These are phyloP conservation scores for Phycomyces nitens DNA, from an alignment of 192 early-diverging fungal species.

Conservation along the genomic window DNA sequence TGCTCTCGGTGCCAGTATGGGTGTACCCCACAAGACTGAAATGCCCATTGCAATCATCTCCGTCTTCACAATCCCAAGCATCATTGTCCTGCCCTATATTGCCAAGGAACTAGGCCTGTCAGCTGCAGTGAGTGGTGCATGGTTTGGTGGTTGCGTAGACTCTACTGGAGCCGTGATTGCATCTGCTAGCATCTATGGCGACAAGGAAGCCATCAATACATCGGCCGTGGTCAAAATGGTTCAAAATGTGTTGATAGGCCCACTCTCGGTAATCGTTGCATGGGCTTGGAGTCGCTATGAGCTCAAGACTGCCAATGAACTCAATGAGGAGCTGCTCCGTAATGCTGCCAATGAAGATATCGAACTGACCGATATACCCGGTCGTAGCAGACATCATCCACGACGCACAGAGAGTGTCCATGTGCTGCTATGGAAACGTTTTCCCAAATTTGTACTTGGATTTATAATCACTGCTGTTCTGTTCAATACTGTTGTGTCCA, in stretches of 20 bases:
- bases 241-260: slow-evolving; percentile 53
- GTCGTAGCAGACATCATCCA: not conserved
- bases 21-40: slow-evolving; percentile 44
- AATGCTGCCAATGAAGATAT: not conserved
- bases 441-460: slow-evolving; percentile 51
- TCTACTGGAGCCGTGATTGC: slow-evolving; percentile 55
- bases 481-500: slow-evolving; percentile 45
- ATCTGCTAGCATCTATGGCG: slow-evolving; percentile 48
- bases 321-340: slow-evolving; percentile 13
- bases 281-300: slow-evolving; percentile 45
- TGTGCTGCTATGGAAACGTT: slow-evolving; percentile 43
- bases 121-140: slow-evolving; percentile 43
- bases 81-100: slow-evolving; percentile 51
- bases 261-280: slow-evolving; percentile 46
- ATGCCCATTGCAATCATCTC: slow-evolving; percentile 57
- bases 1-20: slow-evolving; percentile 42
- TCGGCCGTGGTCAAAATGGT: slow-evolving; percentile 54
- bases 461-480: slow-evolving; percentile 47
- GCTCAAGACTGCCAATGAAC: slow-evolving; percentile 13
- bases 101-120: slow-evolving; percentile 40
- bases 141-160: slow-evolving; percentile 56
- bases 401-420: slow-evolving; percentile 25
- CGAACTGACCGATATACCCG: not conserved
- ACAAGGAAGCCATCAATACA: slow-evolving; percentile 41
- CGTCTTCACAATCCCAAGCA: slow-evolving; percentile 51